Base-by-base conservation (phyloP, 1,139 yeast genomes). In the Pichia sp. region DNA sequence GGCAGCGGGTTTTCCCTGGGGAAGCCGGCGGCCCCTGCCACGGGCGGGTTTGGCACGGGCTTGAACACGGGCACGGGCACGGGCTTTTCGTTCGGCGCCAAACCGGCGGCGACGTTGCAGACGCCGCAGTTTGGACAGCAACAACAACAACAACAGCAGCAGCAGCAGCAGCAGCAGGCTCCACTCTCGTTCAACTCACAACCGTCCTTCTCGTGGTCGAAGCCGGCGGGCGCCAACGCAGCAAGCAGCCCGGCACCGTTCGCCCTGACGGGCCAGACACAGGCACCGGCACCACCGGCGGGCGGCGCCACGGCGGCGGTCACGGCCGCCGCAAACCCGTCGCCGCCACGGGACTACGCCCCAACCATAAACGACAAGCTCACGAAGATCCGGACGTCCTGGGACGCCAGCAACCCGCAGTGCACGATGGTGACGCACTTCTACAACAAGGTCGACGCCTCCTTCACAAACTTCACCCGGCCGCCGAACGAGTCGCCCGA, bases 351-450 rank as follows among this genome's bases (percentile, higher is more conserved):
- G 70, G 61, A 63, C 13, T 77, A 72, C 72, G 87, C 83, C 57
- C 90, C 92, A 16, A 87, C 90, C 6, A 85, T 90, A 30, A 84
- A 81, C 62, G 97, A 90, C 66, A 97, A 92, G 67, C 73, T 93
- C 53, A 72, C 76, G 48, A 89, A 89, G 66, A 80, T 93, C 58
- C 87, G 85, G 69, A 92, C 87, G 58, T 90, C 95, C 49, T 93
- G 97, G 97, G 96, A 92, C 68, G 96, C 98, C 8, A 78, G 77
- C 52, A 83, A 90, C 19, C 77, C 83, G 19, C 84, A 84, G 62
- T 87, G 96, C 62, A 82, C 81, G 45, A 81, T 93, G 67, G 90
- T 87, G 66, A 82, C 95, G 19, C 92, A 90, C 71, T 85, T 93
- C 64, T 93, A 92, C 74, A 92, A 92, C 70, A 86, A 85, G 61